Percentiles rank a stretch among this genome's conserved stretches.
These are phyloP conservation scores for Neltuma alba DNA, from an alignment of 306 rosid genomes.

Conservation along the genomic window DNA sequence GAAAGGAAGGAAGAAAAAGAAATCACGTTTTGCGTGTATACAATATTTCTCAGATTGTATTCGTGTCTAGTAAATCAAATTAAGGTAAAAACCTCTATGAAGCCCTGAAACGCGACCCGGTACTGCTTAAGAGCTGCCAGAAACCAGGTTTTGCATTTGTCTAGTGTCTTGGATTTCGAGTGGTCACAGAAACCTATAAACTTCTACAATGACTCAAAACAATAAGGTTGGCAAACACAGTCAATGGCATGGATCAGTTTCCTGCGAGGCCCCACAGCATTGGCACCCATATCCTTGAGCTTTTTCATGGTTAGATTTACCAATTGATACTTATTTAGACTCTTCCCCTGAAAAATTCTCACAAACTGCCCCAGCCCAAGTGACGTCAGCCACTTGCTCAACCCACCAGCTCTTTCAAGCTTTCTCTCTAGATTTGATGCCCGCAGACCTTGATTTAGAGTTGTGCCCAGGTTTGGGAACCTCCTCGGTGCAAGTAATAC, in stretches of 20 bases:
- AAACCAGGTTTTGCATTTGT: conserved; percentile 26
- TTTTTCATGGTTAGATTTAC: conserved; percentile 86
- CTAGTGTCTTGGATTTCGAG: background rate
- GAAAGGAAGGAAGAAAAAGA: background rate
- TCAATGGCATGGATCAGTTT: conserved; percentile 91
- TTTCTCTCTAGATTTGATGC: conserved; percentile 82
- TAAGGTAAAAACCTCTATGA: background rate
- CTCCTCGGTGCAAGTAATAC: conserved; percentile 43
- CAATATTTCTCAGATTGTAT: background rate
- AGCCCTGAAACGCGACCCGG: background rate
- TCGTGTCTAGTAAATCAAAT: background rate
- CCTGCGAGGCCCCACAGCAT: conserved; percentile 96
- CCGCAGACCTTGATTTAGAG: conserved; percentile 58
- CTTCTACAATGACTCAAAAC: conserved; percentile 52
- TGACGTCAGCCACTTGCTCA: conserved; percentile 77
- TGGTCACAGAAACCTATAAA: conserved; percentile 26
- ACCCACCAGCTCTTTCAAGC: conserved; percentile 86
- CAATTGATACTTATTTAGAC: conserved; percentile 71
- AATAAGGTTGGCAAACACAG: conserved; percentile 85
- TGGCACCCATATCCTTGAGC: conserved; percentile 95
- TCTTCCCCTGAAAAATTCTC: conserved; percentile 67
- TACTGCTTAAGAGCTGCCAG: background rate
- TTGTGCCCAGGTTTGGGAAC: conserved; percentile 39
- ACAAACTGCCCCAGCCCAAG: conserved; percentile 83
- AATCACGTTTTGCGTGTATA: background rate